Evolutionary conservation across 1,284 basidiomycete species (phyloP).

Genomic region (Abortiporus biennis): DNA sequence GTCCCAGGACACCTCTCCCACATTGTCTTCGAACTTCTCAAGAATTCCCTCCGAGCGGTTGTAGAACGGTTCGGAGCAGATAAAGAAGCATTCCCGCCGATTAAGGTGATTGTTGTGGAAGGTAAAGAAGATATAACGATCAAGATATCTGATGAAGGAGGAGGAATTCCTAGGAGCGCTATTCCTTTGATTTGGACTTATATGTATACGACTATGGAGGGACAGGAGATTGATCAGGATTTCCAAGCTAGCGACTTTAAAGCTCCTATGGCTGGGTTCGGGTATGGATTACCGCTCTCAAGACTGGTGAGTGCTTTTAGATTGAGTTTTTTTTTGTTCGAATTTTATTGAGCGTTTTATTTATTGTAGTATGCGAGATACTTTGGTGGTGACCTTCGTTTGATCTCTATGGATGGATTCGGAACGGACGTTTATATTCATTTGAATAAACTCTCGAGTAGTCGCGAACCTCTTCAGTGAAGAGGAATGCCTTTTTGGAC

Average conservation of each 20-base stretch:
- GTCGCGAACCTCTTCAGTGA: slow-evolving; percentile 62
- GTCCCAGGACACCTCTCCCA: slow-evolving; percentile 95
- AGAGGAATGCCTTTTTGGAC: too few species aligned
- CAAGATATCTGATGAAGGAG: slow-evolving; percentile 96
- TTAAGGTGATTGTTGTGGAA: slow-evolving; percentile 96
- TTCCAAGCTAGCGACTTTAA: slow-evolving; percentile 94
- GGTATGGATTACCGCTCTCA: slow-evolving; percentile 89
- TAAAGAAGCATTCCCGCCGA: slow-evolving; percentile 82
- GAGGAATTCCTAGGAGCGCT: slow-evolving; percentile 91
- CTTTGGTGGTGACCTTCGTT: slow-evolving; percentile 92
- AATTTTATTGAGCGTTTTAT: slow-evolving; percentile 8
- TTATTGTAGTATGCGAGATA: slow-evolving; percentile 80
- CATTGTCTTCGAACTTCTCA: slow-evolving; percentile 97
- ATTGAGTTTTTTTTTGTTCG: slow-evolving; percentile 2
- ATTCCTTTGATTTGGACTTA: slow-evolving; percentile 98
- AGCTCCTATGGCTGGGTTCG: slow-evolving; percentile 98
- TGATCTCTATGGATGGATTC: slow-evolving; percentile 98
- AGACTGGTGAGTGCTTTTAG: slow-evolving; percentile 60
- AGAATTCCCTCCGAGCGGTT: slow-evolving; percentile 96
- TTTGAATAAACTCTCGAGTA: slow-evolving; percentile 81
- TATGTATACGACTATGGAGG: slow-evolving; percentile 98
- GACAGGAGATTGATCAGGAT: slow-evolving; percentile 80
- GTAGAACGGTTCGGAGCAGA: slow-evolving; percentile 91
- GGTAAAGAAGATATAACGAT: slow-evolving; percentile 96
- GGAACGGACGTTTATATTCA: slow-evolving; percentile 92